Conservation (phyloP, 2,329 filamentous ascomycete genomes). For the Rugonectria rugulosa region DNA sequence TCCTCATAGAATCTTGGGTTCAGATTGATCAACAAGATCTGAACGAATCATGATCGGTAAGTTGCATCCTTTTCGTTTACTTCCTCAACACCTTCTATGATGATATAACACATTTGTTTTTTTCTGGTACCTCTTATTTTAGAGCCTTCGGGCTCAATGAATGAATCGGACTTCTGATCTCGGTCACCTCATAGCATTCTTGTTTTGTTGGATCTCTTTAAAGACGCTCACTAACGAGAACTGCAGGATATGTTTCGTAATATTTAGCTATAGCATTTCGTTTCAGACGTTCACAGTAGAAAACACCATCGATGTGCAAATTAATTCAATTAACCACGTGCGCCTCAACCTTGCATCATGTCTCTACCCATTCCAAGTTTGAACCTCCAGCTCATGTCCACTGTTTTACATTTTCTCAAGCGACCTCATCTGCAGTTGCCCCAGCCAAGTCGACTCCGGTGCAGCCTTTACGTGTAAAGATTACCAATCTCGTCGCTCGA, state of each 20-base stretch:
- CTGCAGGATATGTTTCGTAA: constrained; percentile 3
- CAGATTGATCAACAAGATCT: not conserved
- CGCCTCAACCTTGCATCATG: constrained; percentile 15
- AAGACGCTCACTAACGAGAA: constrained; percentile 29
- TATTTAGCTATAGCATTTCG: not conserved
- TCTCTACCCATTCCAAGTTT: constrained; percentile 12
- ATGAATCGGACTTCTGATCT: constrained; percentile 86
- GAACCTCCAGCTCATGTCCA: constrained; percentile 30
- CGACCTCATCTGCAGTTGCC: constrained; percentile 28
- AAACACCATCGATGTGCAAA: not conserved
- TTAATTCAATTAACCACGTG: constrained; percentile 14
- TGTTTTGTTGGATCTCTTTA: constrained; percentile 16
- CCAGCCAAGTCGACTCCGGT: constrained; percentile 32
- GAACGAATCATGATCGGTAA: constrained; percentile 41
- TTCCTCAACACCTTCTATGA: constrained; percentile 59
- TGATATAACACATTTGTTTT: constrained; percentile 71
- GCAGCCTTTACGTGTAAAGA: constrained; percentile 20
- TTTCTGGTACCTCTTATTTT: constrained; percentile 99
- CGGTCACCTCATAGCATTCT: constrained; percentile 20
- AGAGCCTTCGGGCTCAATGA: constrained; percentile 76
- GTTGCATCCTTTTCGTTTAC: constrained; percentile 26
- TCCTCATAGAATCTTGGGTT: not conserved
- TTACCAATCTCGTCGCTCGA: constrained; percentile 22
- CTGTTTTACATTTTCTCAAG: constrained; percentile 42
- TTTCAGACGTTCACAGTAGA: not conserved